Evolutionary conservation across 1,139 yeast species (phyloP), one percentile per base, ranked within the genome.

Genomic region (Kodamaea sp.): DNA sequence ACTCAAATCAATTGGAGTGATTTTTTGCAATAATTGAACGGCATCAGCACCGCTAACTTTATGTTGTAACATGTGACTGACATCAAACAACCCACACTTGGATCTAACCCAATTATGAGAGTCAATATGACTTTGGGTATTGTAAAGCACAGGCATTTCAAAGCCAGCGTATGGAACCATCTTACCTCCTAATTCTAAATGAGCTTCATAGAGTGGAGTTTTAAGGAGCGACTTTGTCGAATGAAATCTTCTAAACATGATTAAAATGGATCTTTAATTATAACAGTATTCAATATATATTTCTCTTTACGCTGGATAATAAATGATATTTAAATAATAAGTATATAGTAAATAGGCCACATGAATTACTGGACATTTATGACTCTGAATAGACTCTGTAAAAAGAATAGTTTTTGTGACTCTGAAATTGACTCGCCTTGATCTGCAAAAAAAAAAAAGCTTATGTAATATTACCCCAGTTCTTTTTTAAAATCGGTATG

Each of bases 41-140:
- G 95, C 78, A 29, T 78, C 83, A 1, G 76, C 65, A 8, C 98
- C 98, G 3, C 62, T 58, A 45, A 92, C 62, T 32, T 71, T 73
- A 62, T 92, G 97, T 65, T 92, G 97, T 42, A 90, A 75, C 98
- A 92, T 92, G 65, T 92, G 98, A 43, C 96, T 86, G 34, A 92
- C 98, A 60, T 92, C 98, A 55, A 92, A 92, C 42, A 92, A 67
- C 5, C 98, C 98, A 35, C 90, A 92, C 47, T 85, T 78, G 27
- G 70, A 58, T 60, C 98, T 79, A 1, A 92, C 95, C 97, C 97
- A 92, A 46, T 84, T 77, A 66, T 92, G 98, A 1, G 97, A 89
- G 45, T 89, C 95, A 35, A 88, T 81, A 61, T 90, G 97, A 4
- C 88, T 65, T 62, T 87, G 96, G 15, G 73, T 81, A 50, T 79